These are phyloP conservation scores for Chlorella sorokiniana DNA, from an alignment of 139 green algal species.

Conservation along the genomic window DNA sequence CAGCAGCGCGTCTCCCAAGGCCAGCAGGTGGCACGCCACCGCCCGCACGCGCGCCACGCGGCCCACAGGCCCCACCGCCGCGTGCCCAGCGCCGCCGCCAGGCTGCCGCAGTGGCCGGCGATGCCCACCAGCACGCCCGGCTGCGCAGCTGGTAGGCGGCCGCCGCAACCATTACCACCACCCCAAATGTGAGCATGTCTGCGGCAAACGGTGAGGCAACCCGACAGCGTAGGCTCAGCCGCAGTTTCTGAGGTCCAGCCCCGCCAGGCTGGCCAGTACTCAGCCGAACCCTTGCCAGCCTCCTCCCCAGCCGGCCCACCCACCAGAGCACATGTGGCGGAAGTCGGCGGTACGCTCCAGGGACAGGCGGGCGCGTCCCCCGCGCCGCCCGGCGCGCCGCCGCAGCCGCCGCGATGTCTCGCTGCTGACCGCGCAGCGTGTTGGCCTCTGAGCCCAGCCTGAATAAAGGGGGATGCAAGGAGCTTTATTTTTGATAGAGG, in stretches of 20 bases:
- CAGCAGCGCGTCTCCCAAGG: conserved; percentile 23
- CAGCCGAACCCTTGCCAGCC: background rate
- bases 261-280: background rate
- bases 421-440: conserved; percentile 14
- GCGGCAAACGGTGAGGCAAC: background rate
- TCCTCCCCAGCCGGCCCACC: background rate
- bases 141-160: conserved; percentile 9
- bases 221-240: background rate
- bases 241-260: background rate
- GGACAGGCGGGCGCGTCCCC: conserved; percentile 10
- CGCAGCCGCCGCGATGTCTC: background rate
- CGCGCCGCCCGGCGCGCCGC: conserved; percentile 18
- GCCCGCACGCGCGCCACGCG: conserved; percentile 5
- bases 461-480: background rate
- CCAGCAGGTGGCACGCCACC: conserved; percentile 2
- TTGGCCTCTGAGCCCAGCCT: conserved; percentile 38
- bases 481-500: too few relatives aligned
- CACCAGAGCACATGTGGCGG: conserved; percentile 19
- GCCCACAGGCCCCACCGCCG: conserved; percentile 18
- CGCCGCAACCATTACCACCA: conserved; percentile 32
- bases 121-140: conserved; percentile 1
- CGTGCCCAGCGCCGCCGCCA: background rate
- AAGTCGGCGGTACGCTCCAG: conserved; percentile 31
- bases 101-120: conserved; percentile 1
- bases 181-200: conserved; percentile 33